A percentile compares a stretch with the other conserved stretches of the same genome.
Conservation (phyloP, 2,329 filamentous ascomycete species). For the Xylariomycetidae sp. region DNA sequence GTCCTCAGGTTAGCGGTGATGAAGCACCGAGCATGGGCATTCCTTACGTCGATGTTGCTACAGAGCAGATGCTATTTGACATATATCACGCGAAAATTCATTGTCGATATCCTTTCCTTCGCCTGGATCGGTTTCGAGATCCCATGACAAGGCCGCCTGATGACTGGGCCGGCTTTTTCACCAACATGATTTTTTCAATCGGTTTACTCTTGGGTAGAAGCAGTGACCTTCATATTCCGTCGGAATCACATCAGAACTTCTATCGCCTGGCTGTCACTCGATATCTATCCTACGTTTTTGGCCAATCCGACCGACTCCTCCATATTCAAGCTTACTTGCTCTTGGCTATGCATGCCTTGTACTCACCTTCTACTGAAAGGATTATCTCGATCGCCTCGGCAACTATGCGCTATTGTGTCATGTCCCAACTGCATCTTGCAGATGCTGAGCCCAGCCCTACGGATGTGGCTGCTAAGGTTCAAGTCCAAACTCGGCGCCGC, state of each 20-base stretch:
- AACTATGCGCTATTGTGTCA: slow-evolving; percentile 23
- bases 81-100: slow-evolving; percentile 23
- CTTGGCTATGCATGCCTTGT: slow-evolving; percentile 22
- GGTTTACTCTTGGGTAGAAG: slow-evolving; percentile 16
- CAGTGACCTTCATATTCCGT: slow-evolving; percentile 12
- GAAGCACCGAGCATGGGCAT: neutral
- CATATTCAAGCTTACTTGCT: slow-evolving; percentile 21
- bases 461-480: slow-evolving; percentile 3
- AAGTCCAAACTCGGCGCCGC: slow-evolving; percentile 21
- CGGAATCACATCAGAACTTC: slow-evolving; percentile 11
- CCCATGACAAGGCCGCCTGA: slow-evolving; percentile 1
- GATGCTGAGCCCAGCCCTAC: slow-evolving; percentile 13
- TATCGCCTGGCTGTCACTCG: slow-evolving; percentile 14
- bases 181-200: slow-evolving; percentile 21
- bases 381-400: slow-evolving; percentile 22
- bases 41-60: slow-evolving; percentile 2
- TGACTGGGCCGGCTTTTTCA: slow-evolving; percentile 22
- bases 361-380: slow-evolving; percentile 21
- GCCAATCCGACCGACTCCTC: slow-evolving; percentile 18
- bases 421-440: slow-evolving; percentile 21
- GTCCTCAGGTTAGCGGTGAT: neutral
- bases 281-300: slow-evolving; percentile 14
- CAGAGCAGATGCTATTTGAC: slow-evolving; percentile 17
- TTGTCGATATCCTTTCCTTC: slow-evolving; percentile 21
- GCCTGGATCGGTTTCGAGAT: slow-evolving; percentile 12